Evolutionary conservation across 345 rosid species (phyloP).

Genomic region (Linum trigynum): DNA sequence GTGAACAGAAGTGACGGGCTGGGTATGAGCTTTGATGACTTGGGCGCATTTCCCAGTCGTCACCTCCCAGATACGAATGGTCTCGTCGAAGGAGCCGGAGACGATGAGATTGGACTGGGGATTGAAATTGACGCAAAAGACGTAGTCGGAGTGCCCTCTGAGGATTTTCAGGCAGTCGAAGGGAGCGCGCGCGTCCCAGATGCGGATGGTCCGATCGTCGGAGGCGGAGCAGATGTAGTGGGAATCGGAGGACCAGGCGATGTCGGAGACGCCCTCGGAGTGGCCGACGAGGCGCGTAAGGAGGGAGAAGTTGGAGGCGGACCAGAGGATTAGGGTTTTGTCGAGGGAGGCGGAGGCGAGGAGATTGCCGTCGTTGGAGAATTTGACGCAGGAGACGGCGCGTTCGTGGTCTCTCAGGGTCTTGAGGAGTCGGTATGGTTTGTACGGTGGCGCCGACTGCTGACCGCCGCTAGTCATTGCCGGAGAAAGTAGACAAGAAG

Average conservation of each 20-base stretch:
- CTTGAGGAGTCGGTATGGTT: too few relatives aligned
- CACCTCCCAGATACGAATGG: conserved; percentile 86
- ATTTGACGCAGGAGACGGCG: conserved; percentile 50
- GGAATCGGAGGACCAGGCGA: conserved; percentile 92
- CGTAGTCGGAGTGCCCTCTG: conserved; percentile 59
- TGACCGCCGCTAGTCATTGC: conserved; percentile 4
- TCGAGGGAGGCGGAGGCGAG: conserved; percentile 87
- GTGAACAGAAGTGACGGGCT: conserved; percentile 75
- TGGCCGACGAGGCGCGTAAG: conserved; percentile 67
- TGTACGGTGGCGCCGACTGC: too few relatives aligned
- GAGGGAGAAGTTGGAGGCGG: conserved; percentile 41
- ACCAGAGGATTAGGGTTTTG: conserved; percentile 73
- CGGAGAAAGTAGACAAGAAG: too few relatives aligned
- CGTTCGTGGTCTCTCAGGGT: conserved; percentile 52
- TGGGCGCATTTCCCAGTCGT: conserved; percentile 66
- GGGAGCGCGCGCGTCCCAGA: conserved; percentile 80
- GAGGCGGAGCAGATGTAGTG: conserved; percentile 95
- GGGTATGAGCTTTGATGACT: conserved; percentile 55
- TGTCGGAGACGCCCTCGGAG: conserved; percentile 67
- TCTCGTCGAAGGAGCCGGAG: conserved; percentile 82
- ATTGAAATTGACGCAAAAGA: conserved; percentile 88
- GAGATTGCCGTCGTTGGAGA: conserved; percentile 43
- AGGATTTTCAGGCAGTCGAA: conserved; percentile 82
- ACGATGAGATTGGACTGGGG: conserved; percentile 76
- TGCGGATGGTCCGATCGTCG: conserved; percentile 82